Evolutionary conservation across 2,329 filamentous ascomycete genomes (phyloP).

Genomic region (Venturia aucupariae): DNA sequence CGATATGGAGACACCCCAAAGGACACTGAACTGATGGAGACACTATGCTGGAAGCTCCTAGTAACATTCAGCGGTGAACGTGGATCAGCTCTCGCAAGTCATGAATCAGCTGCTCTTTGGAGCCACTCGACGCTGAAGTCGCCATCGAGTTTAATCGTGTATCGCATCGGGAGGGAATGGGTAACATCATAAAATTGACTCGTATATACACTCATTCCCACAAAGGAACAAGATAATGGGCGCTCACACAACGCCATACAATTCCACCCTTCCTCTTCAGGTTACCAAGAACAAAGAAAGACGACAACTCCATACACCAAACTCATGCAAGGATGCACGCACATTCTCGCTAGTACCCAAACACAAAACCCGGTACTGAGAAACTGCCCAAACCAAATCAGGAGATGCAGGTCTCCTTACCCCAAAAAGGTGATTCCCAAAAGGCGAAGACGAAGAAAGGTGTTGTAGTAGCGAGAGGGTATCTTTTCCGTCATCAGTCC

Average conservation of each 20-base stretch:
- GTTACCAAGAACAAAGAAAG: neutral
- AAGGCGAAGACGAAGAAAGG: neutral
- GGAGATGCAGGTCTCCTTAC: neutral
- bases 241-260: neutral
- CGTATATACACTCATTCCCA: conserved; percentile 1
- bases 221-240: neutral
- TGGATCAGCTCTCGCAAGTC: too few relatives aligned
- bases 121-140: too few relatives aligned
- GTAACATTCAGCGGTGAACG: too few relatives aligned
- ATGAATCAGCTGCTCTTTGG: too few relatives aligned
- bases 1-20: too few relatives aligned
- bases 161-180: neutral
- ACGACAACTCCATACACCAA: neutral
- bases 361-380: neutral
- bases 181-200: neutral
- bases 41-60: too few relatives aligned
- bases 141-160: too few relatives aligned
- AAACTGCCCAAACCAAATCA: neutral
- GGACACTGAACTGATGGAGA: too few relatives aligned
- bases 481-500: neutral
- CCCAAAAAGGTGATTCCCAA: neutral
- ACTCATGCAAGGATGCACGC: neutral
- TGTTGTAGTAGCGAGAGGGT: conserved; percentile 1
- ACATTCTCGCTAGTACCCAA: neutral
- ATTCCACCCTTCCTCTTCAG: neutral